phyloP scores from a whole-genome alignment of 805 yeast species.

The Candida berthetii region DNA sequence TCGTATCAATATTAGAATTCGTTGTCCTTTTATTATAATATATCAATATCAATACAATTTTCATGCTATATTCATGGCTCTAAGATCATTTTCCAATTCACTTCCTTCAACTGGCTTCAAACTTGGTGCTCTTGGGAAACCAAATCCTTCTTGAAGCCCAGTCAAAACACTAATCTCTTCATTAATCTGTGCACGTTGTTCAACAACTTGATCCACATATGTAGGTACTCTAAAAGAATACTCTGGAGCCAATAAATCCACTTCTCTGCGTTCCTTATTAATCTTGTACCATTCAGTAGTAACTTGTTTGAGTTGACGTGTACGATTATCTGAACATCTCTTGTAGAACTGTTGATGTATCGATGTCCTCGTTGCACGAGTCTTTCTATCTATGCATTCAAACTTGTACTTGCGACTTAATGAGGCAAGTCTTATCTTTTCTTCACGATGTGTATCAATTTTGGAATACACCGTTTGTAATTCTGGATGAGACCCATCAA shows the following conservation, averaged over 20 bases:
- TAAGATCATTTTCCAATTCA: conserved; percentile 72
- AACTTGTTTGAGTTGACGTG: conserved; percentile 58
- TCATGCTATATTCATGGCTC: conserved; percentile 34
- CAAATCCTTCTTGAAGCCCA: conserved; percentile 61
- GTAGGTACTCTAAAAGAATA: conserved; percentile 34
- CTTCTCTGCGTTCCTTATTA: conserved; percentile 77
- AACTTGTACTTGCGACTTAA: conserved; percentile 57
- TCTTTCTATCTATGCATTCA: conserved; percentile 73
- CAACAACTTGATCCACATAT: conserved; percentile 43
- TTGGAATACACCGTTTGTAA: conserved; percentile 63
- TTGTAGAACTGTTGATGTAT: conserved; percentile 81
- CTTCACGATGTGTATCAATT: conserved; percentile 70
- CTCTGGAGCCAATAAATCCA: conserved; percentile 58
- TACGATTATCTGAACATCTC: conserved; percentile 59
- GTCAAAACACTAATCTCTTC: conserved; percentile 65
- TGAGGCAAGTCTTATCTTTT: conserved; percentile 48
- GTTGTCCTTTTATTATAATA: too few species aligned
- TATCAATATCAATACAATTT: neutral
- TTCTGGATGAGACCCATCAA: conserved; percentile 90
- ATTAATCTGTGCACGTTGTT: conserved; percentile 59
- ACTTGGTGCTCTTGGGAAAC: conserved; percentile 80
- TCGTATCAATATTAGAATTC: too few species aligned
- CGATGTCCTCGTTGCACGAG: conserved; percentile 70
- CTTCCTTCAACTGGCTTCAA: conserved; percentile 57
- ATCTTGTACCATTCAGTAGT: conserved; percentile 90